These are phyloP conservation scores for Aspergillus asperescens DNA, from an alignment of 495 filamentous ascomycete species.

Conservation along the genomic window DNA sequence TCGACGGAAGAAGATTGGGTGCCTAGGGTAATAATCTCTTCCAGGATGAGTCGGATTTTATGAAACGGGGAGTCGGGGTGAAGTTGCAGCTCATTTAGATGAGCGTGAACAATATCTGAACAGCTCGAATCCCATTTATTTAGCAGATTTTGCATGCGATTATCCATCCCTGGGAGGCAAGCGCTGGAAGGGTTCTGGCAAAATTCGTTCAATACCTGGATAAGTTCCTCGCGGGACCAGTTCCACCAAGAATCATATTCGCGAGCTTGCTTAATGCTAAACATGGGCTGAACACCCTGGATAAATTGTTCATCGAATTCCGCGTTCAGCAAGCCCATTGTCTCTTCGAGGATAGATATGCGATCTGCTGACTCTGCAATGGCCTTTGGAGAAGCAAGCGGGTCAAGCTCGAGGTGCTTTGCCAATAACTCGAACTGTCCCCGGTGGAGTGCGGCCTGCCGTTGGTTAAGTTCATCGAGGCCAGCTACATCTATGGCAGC, in stretches of 20 bases:
- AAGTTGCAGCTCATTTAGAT: not conserved
- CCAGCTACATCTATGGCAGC: slow-evolving; percentile 84
- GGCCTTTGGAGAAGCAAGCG: not conserved
- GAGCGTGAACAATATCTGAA: slow-evolving; percentile 13
- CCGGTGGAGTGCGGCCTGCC: slow-evolving; percentile 86
- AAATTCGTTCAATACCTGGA: slow-evolving; percentile 95
- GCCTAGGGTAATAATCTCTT: slow-evolving; percentile 8
- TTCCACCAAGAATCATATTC: slow-evolving; percentile 99
- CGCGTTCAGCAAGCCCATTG: slow-evolving; percentile 85
- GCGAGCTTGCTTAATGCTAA: slow-evolving; percentile 82
- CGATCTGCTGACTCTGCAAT: not conserved
- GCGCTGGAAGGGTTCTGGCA: slow-evolving; percentile 58
- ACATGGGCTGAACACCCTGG: slow-evolving; percentile 82
- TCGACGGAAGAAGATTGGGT: slow-evolving; percentile 1
- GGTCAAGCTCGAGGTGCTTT: slow-evolving; percentile 75
- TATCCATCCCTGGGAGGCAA: not conserved
- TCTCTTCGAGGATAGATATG: slow-evolving; percentile 56
- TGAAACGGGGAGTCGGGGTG: not conserved
- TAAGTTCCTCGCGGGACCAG: slow-evolving; percentile 93
- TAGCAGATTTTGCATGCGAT: slow-evolving; percentile 14
- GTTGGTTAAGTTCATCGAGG: slow-evolving; percentile 88
- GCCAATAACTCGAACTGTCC: slow-evolving; percentile 90
- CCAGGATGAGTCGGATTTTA: slow-evolving; percentile 1
- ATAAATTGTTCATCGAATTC: slow-evolving; percentile 97
- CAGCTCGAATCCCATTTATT: slow-evolving; percentile 23